Percentiles rank a stretch among this genome's conserved stretches.
Conservation (phyloP, 768 basidiomycete species). For the Pisolithus orientalis region DNA sequence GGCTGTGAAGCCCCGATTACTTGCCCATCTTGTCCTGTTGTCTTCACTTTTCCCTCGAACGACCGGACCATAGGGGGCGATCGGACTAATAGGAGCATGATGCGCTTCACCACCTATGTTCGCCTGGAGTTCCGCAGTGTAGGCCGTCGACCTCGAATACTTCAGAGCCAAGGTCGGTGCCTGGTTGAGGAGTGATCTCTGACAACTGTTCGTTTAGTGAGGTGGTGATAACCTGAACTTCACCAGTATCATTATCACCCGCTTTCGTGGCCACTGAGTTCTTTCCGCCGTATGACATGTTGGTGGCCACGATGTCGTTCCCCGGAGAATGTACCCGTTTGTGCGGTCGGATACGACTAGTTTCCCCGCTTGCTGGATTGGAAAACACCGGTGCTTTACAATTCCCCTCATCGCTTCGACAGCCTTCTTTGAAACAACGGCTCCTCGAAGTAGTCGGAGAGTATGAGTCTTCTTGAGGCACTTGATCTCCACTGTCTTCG, state of each 20-base stretch:
- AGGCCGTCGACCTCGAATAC: neutral
- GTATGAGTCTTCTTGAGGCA: no score
- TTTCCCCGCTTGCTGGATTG: no score
- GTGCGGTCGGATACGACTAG: no score
- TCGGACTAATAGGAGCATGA: neutral
- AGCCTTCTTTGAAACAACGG: no score
- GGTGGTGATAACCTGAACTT: neutral
- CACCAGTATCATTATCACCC: neutral
- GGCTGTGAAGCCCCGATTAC: no score
- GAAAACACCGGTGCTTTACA: no score
- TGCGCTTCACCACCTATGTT: neutral
- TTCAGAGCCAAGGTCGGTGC: neutral
- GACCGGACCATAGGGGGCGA: neutral
- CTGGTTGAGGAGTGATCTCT: neutral
- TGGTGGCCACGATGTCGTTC: no score
- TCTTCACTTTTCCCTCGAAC: neutral
- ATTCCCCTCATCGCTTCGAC: no score
- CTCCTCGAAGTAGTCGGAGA: no score
- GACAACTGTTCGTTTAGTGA: neutral
- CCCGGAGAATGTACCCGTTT: no score
- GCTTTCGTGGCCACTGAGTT: neutral
- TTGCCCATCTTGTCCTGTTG: no score
- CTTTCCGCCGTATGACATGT: neutral
- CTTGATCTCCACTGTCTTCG: no score
- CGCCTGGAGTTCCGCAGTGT: neutral